A percentile compares a stretch with the other conserved stretches of the same genome.
Conservation (phyloP, 805 yeast species). For the Candida wancherniae region DNA sequence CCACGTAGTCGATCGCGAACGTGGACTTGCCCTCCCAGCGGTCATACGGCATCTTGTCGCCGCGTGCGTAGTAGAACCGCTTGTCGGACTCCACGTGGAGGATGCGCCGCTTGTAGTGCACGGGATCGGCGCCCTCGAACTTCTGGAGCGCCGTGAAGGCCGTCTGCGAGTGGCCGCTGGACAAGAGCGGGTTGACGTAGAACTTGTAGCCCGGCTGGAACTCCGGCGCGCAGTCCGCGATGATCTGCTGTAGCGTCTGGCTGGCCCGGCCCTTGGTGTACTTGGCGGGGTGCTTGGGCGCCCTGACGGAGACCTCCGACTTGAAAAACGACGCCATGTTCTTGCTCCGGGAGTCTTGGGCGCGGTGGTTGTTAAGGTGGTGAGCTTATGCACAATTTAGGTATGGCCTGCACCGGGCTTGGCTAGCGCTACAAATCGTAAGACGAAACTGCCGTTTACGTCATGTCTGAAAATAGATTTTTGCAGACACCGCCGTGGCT, state of each 20-base stretch:
- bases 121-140: constrained; percentile 36
- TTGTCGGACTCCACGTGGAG: constrained; percentile 26
- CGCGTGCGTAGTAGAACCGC: constrained; percentile 22
- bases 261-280: constrained; percentile 2
- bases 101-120: constrained; percentile 43
- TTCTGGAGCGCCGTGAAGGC: constrained; percentile 44
- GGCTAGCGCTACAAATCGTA: too few species aligned
- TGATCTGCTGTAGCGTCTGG: constrained; percentile 22
- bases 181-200: constrained; percentile 42
- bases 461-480: too few species aligned
- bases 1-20: constrained; percentile 48
- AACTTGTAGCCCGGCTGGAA: constrained; percentile 31
- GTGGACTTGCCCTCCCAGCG: constrained; percentile 42
- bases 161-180: constrained; percentile 48
- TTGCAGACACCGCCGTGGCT: too few species aligned
- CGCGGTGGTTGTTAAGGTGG: too few species aligned
- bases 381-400: too few species aligned
- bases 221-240: constrained; percentile 37
- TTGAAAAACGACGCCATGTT: constrained; percentile 12
- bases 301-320: constrained; percentile 9
- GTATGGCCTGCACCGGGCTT: too few species aligned
- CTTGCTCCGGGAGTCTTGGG: too few species aligned
- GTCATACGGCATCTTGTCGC: constrained; percentile 33
- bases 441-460: too few species aligned
- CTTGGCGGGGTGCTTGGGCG: constrained; percentile 9